Percentiles rank a stretch among this genome's conserved stretches.
phyloP scores from a whole-genome alignment of 805 yeast genomes.

The Jamesozyma rosinii region DNA sequence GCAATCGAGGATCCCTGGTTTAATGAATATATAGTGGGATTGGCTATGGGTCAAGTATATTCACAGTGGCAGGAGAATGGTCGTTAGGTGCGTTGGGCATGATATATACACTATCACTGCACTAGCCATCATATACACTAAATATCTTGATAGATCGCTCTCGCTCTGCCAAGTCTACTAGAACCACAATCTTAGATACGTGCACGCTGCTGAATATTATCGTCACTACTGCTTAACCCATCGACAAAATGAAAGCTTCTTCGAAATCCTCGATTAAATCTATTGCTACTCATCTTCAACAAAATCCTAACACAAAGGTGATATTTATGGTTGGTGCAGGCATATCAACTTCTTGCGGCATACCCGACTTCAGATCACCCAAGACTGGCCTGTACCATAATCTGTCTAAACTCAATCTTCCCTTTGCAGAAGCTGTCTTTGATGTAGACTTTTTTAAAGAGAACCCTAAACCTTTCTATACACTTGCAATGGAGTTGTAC shows the following conservation, averaged over 20 bases:
- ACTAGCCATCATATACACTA: too few relatives aligned
- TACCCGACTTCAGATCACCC: conserved; percentile 91
- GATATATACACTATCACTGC: too few relatives aligned
- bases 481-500: conserved; percentile 71
- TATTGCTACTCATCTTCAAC: conserved; percentile 10
- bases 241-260: background rate
- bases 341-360: conserved; percentile 85
- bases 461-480: conserved; percentile 76
- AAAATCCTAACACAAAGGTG: conserved; percentile 33
- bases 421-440: conserved; percentile 92
- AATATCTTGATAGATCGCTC: too few relatives aligned
- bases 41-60: too few relatives aligned
- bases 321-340: conserved; percentile 87
- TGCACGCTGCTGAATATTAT: too few relatives aligned
- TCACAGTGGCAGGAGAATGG: too few relatives aligned
- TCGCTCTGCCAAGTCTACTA: too few relatives aligned
- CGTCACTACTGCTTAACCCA: too few relatives aligned
- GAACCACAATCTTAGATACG: too few relatives aligned
- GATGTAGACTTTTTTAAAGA: conserved; percentile 73
- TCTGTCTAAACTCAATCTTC: conserved; percentile 60
- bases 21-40: too few relatives aligned
- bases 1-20: too few relatives aligned
- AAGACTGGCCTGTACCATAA: conserved; percentile 82
- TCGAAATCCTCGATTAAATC: conserved; percentile 3
- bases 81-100: too few relatives aligned